Evolutionary conservation across 225 moss, liverwort and hornwort genomes (phyloP).

Genomic region (Physcomitrellopsis africana): DNA sequence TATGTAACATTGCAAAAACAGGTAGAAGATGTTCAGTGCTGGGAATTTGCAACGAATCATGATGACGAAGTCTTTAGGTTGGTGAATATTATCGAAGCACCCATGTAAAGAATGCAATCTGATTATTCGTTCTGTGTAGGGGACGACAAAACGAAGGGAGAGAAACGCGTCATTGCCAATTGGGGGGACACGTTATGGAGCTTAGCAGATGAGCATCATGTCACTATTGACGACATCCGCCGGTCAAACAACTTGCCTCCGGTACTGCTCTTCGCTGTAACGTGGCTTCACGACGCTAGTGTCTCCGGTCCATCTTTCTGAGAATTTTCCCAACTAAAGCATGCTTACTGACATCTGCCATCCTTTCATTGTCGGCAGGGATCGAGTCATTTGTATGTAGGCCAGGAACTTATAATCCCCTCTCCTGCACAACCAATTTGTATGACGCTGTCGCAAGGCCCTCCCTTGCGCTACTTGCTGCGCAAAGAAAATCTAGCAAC

Average conservation of each 20-base stretch:
- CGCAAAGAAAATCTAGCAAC: conserved; percentile 46
- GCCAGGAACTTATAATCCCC: conserved; percentile 49
- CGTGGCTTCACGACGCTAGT: not conserved
- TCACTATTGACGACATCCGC: conserved; percentile 41
- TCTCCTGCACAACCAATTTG: conserved; percentile 38
- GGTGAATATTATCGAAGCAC: too few species aligned
- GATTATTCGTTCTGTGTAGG: conserved; percentile 24
- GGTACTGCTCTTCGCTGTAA: conserved; percentile 20
- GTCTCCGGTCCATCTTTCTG: not conserved
- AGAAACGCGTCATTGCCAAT: conserved; percentile 51
- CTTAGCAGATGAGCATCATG: conserved; percentile 48
- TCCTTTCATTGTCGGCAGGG: conserved; percentile 29
- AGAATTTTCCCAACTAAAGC: not conserved
- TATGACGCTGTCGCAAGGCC: conserved; percentile 35
- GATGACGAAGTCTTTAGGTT: not conserved
- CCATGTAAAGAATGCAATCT: not conserved
- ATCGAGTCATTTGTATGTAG: conserved; percentile 42
- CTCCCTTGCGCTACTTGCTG: conserved; percentile 43
- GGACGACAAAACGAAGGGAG: conserved; percentile 42
- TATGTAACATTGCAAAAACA: not conserved
- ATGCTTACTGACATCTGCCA: not conserved
- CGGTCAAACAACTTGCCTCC: conserved; percentile 39
- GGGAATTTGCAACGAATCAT: conserved; percentile 1
- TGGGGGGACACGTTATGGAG: conserved; percentile 52
- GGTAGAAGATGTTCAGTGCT: not conserved